These are phyloP conservation scores for Drechslerella dactyloides DNA, from an alignment of 2,329 filamentous ascomycete genomes.

Conservation along the genomic window DNA sequence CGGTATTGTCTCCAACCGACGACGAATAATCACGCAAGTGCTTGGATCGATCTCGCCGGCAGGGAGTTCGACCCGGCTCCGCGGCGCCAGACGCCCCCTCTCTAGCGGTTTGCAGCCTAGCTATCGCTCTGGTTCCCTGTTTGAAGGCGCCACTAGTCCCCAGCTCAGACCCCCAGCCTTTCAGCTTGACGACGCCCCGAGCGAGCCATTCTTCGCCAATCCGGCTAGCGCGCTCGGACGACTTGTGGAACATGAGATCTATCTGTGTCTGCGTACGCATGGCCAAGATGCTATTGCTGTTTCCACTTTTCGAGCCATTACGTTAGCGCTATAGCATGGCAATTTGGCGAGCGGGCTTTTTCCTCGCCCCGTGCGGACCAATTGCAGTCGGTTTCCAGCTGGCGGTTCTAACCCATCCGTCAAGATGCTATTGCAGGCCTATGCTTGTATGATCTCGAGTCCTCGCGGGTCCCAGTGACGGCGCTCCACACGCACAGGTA, in stretches of 20 bases:
- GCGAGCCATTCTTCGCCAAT: not conserved
- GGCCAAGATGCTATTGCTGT: not conserved
- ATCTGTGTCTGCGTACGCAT: not conserved
- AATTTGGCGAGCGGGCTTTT: not conserved
- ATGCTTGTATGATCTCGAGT: too few species aligned
- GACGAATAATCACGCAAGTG: not conserved
- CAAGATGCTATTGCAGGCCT: too few species aligned
- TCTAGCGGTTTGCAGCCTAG: not conserved
- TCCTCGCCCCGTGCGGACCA: too few species aligned
- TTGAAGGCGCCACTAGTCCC: not conserved
- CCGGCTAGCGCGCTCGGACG: not conserved
- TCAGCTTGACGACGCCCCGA: not conserved
- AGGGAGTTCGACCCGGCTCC: not conserved
- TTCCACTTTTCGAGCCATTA: not conserved
- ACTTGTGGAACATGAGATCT: conserved; percentile 3
- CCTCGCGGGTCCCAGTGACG: too few species aligned
- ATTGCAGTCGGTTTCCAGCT: too few species aligned
- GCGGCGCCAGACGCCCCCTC: not conserved
- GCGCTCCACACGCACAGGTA: too few species aligned
- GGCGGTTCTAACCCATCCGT: too few species aligned
- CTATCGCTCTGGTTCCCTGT: not conserved
- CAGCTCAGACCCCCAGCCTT: not conserved
- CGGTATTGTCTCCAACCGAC: too few species aligned
- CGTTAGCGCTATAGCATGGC: not conserved
- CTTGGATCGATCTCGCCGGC: not conserved